Evolutionary conservation across 2,329 filamentous ascomycete species (phyloP), one percentile per base, ranked within the genome.

Genomic region (Sclerotinia subarctica): DNA sequence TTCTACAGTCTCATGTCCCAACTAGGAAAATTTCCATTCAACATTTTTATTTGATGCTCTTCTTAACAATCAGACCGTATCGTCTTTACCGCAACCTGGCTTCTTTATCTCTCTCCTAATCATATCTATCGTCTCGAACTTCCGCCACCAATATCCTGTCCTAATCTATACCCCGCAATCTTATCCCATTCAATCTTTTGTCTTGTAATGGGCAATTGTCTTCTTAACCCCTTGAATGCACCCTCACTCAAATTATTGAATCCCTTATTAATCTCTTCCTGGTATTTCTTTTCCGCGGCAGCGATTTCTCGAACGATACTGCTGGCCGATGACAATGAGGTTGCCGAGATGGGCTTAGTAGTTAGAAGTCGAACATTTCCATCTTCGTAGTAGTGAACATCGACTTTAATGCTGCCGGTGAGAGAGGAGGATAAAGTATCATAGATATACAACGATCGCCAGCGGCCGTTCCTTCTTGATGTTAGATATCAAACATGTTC

Each of bases 131-230:
- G 80, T 77, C 82, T 83, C 59, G 82, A 82, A 74, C 87, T 87
- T 65, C 88, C 88, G 62, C 90, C 89, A 24, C 89, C 88, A 78
- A 93, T 92, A 77, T 92, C 90, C 79, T 93, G 90, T 35, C 91
- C 91, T 73, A 96, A 83, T 70, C 93, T 85, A 82, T 99, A 99
- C 74, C 93, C 93, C 57, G 92, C 90, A 73, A 99, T 92, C 84
- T 97, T 97, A 80, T 99, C 94, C 95, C 95, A 99, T 81, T 99
- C 95, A 74, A 99, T 94, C 86, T 97, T 97, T 83, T 99, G 95
- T 77, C 95, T 89, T 70, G 95, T 99, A 69, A 99, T 93, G 0
- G 95, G 95, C 78, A 99, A 82, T 81, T 98, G 95, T 80, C 95
- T 88, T 77, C 95, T 88, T 78, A 99, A 81, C 2, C 89, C 88